Evolutionary conservation across 2,329 filamentous ascomycete species (phyloP), one percentile per base, ranked within the genome.

Genomic region (Diaporthe sp.): DNA sequence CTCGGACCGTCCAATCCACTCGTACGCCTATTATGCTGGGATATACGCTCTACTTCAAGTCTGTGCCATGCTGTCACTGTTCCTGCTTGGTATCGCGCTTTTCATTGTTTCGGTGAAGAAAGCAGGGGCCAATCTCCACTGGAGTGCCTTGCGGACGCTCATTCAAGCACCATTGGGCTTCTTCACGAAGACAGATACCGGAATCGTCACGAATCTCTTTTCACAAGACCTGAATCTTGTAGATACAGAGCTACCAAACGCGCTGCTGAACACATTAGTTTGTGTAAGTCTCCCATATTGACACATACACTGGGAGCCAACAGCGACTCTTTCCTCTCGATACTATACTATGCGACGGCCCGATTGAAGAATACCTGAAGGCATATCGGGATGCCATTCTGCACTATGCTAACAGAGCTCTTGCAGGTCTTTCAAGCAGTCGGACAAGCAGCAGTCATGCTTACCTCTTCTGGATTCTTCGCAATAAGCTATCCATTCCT

Each of bases 371-470:
- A n/a, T n/a, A n/a, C n/a, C n/a, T n/a, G n/a, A n/a, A n/a, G 6
- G 13, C 33, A 55, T 68, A 76, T 64, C 13, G 3, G 55, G 17
- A 33, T 7, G 33, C 22, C 72, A 6, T 35, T 9, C 6, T n/a
- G 4, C n/a, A 22, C 66, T 81, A 7, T 74, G 75, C 3, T 67
- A 4, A 67, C 45, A 25, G 0, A 38, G 5, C 10, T 15, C 13
- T 38, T 13, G 13, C 22, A 67, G 5, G 19, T 80, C 40, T 79
- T 81, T 4, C 75, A 77, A 19, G 74, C 79, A 2, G 77, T 89
- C 6, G 86, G 86, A 8, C 85, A 87, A 77, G 84, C 86, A n/a
- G 82, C 82, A 10, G 81, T 91, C 2, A 86, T 91, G 50, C 85
- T 85, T 0, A 79, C 80, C 0, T 78, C 77, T 76, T 86, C 76